These are phyloP conservation scores for Calonectria montana DNA, from an alignment of 2,329 filamentous ascomycete species.

Conservation along the genomic window DNA sequence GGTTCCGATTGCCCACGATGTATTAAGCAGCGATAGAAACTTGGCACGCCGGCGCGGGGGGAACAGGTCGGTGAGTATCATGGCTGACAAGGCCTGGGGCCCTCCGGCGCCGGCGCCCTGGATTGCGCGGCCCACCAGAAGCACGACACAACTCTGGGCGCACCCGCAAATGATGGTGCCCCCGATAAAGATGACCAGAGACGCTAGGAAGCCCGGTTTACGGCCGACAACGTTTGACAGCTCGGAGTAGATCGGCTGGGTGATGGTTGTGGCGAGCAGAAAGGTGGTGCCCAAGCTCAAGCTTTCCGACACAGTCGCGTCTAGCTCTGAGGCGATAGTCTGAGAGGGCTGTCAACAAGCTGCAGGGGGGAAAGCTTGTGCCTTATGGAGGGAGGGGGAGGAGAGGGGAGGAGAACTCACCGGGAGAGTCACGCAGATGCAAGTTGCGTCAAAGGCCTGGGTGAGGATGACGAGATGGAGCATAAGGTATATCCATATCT, in stretches of 20 bases:
- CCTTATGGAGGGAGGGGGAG: neutral
- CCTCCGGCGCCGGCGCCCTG: slow-evolving; percentile 53
- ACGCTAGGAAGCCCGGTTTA: slow-evolving; percentile 40
- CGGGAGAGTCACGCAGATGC: slow-evolving; percentile 44
- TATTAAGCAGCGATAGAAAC: slow-evolving; percentile 51
- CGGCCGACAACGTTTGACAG: slow-evolving; percentile 51
- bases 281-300: slow-evolving; percentile 69
- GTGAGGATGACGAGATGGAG: slow-evolving; percentile 36
- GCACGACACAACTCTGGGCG: slow-evolving; percentile 42
- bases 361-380: neutral
- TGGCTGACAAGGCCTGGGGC: slow-evolving; percentile 45
- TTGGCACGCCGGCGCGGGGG: slow-evolving; percentile 54
- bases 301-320: slow-evolving; percentile 39
- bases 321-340: slow-evolving; percentile 39
- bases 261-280: slow-evolving; percentile 72
- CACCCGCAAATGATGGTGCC: slow-evolving; percentile 55
- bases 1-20: slow-evolving; percentile 69
- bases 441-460: slow-evolving; percentile 43
- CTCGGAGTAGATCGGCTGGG: slow-evolving; percentile 61
- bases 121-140: slow-evolving; percentile 49
- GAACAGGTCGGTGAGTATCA: slow-evolving; percentile 54
- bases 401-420: slow-evolving; percentile 19
- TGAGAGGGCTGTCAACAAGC: neutral
- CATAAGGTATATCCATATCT: slow-evolving; percentile 32
- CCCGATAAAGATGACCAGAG: slow-evolving; percentile 48